These are phyloP conservation scores for Exobasidium cylindrosporum DNA, from an alignment of 1,284 basidiomycete species.

Conservation along the genomic window DNA sequence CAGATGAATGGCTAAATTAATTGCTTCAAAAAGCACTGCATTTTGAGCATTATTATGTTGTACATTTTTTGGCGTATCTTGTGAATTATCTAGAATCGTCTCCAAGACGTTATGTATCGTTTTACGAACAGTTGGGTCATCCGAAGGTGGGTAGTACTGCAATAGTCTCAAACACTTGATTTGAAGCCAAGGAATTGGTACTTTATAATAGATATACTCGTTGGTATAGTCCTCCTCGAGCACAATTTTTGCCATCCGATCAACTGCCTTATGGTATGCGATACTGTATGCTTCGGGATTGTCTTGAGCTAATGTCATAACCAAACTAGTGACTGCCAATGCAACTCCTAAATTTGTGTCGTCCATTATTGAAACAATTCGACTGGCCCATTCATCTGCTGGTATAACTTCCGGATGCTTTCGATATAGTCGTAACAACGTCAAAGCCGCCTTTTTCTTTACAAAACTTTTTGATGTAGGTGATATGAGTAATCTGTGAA, in stretches of 20 bases:
- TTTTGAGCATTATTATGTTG: conserved; percentile 99
- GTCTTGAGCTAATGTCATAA: conserved; percentile 93
- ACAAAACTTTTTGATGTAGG: conserved; percentile 95
- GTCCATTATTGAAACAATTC: conserved; percentile 91
- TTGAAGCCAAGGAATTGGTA: conserved; percentile 96
- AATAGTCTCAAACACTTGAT: conserved; percentile 88
- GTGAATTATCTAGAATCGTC: conserved; percentile 88
- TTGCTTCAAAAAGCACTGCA: conserved; percentile 96
- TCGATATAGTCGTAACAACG: conserved; percentile 84
- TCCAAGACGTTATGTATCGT: conserved; percentile 81
- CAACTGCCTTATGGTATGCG: conserved; percentile 91
- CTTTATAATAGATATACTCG: conserved; percentile 93
- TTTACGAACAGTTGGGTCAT: conserved; percentile 74
- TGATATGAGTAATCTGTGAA: conserved; percentile 90
- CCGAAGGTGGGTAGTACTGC: conserved; percentile 85
- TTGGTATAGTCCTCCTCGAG: conserved; percentile 83
- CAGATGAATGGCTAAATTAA: conserved; percentile 92
- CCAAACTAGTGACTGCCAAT: conserved; percentile 83
- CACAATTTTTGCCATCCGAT: conserved; percentile 78
- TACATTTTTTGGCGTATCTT: conserved; percentile 87
- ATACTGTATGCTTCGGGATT: conserved; percentile 82
- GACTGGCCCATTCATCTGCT: conserved; percentile 88
- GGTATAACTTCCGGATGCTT: conserved; percentile 94
- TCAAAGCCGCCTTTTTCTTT: conserved; percentile 97
- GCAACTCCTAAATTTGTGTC: conserved; percentile 87